Base-by-base conservation (phyloP, 2,329 filamentous ascomycete genomes). In the Trichoderma semiorbis region DNA sequence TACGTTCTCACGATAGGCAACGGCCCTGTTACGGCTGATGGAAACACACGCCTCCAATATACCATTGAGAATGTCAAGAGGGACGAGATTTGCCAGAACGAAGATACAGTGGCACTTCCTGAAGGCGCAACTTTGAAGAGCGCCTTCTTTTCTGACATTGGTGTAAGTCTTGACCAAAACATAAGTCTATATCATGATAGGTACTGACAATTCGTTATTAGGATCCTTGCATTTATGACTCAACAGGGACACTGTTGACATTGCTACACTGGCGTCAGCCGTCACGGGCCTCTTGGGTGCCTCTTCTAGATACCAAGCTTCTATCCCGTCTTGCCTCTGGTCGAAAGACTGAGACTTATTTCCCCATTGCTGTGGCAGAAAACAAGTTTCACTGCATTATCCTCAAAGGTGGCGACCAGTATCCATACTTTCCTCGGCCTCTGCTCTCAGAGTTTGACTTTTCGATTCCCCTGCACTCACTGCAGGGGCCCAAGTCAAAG, bases 301-400 rank as follows among this genome's bases (percentile, higher is more conserved):
- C 96, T 1, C 87, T 99, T 3, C 88, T 99, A 3, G 95, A 99
- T 81, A 99, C 97, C 0, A 93, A 88, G 72, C 89, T 92, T 47
- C 86, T 99, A 12, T 87, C 93, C 1, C 94, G 96, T 73, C 88
- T 98, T 4, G 92, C 93, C 0, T 91, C 90, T 3, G 96, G 96
- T 30, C 91, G 91, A 72, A 98, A 97, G 81, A 88, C 92, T 74
- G 96, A 99, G 82, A 89, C 87, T 0, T 99, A 99, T 84, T 99
- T 95, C 88, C 96, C 96, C 1, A 93, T 99, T 36, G 96, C 96
- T 1, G 95, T 98, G 1, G 94, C 95, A 3, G 90, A 95, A 77
- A 88, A 92, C 78, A 95, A 92, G 78, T 99, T 99, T 82, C 95
- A 98, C 85, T 99, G 97, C 84, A 98, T 99, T 82, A 98, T 99